Evolutionary conservation across 78 protist genomes (phyloP).

Genomic region (Dictyostelium firmibasis): DNA sequence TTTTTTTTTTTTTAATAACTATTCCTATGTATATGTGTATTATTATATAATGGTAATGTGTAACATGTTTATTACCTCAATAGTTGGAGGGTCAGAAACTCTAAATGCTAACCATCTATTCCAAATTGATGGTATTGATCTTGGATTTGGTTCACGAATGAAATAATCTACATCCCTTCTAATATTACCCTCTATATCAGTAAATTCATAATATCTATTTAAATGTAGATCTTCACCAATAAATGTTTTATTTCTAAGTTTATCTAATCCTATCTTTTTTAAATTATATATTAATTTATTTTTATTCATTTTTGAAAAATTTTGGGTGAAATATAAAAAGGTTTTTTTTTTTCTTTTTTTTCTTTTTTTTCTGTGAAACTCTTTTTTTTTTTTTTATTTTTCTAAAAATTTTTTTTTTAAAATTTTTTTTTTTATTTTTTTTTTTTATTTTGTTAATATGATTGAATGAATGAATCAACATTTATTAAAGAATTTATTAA

Average conservation of each 20-base stretch:
- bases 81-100: neutral
- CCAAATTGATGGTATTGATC: neutral
- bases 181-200: neutral
- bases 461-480: neutral
- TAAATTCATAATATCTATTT: neutral
- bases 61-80: too few relatives aligned
- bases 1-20: neutral
- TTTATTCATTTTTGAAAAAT: neutral
- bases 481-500: neutral
- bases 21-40: too few relatives aligned
- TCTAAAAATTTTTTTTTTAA: too few relatives aligned
- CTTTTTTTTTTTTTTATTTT: neutral
- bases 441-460: neutral
- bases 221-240: neutral
- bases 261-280: neutral
- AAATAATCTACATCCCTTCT: neutral
- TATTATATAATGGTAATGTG: too few relatives aligned
- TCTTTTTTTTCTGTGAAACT: neutral
- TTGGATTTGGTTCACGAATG: constrained; percentile 1
- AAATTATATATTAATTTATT: neutral
- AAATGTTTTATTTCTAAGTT: neutral
- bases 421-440: neutral
- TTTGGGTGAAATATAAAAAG: too few relatives aligned
- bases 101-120: constrained; percentile 7
- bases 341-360: too few relatives aligned